Evolutionary conservation across 2,329 filamentous ascomycete species (phyloP), one percentile per base, ranked within the genome.

Genomic region (Penicillium sp.): DNA sequence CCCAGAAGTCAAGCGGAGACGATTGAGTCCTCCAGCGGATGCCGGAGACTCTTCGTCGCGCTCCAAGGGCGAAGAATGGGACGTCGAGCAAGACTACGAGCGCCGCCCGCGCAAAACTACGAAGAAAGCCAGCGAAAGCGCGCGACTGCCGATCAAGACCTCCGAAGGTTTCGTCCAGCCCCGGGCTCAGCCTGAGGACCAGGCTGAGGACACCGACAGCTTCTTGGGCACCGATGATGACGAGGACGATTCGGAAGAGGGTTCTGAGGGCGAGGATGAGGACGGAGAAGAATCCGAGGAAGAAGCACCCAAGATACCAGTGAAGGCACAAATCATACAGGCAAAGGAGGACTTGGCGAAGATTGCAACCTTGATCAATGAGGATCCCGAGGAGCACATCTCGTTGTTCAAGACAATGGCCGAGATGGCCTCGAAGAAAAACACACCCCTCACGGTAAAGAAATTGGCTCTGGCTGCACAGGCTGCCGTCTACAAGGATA

Each of bases 331-430:
- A 69, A 87, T 99, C 41, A 62, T 88, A 19, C 82, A 87, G 54
- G 90, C 91, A 9, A 95, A 99, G 69, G 93, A 97, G 66, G 91
- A 97, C 64, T 75, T 99, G 49, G 92, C 93, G 16, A 85, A 86
- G 61, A 81, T 95, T 52, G 93, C 91, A 2, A 79, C 80, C 40
- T 74, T 85, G 43, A 79, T 99, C 63, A 96, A 93, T 62, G 91
- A 97, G 68, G 86, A 93, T 54, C 93, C 93, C 0, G 95, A 99
- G 67, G 92, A 96, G 66, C 84, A 99, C 67, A 80, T 86, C 34
- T 83, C 83, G 36, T 82, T 84, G 16, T 86, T 97, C 75, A 91
- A 88, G 68, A 80, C 81, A 4, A 75, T 97, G 61, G 85, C 84
- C 28, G 81, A 87, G 61, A 81, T 95, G 58, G 85, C 86, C 16